A percentile compares a stretch with the other conserved stretches of the same genome.
These are phyloP conservation scores for Lachnellula willkommii DNA, from an alignment of 2,329 filamentous ascomycete species.

Conservation along the genomic window DNA sequence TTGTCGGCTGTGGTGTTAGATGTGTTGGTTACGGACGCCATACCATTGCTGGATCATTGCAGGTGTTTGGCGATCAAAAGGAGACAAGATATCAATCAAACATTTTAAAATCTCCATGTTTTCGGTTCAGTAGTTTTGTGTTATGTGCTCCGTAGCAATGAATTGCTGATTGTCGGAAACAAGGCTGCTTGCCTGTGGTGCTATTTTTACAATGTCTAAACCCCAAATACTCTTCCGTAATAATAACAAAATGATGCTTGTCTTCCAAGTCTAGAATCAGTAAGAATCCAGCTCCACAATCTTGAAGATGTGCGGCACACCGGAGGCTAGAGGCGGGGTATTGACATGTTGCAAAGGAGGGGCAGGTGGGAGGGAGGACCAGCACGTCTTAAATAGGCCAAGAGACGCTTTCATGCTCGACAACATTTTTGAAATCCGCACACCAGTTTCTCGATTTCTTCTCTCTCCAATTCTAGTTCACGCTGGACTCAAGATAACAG, in stretches of 20 bases:
- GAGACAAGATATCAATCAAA: background rate
- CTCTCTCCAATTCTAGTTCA: background rate
- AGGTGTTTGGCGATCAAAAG: conserved; percentile 19
- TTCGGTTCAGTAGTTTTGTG: no score
- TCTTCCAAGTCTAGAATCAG: background rate
- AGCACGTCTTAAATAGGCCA: conserved; percentile 1
- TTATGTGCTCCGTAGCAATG: no score
- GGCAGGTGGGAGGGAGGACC: background rate
- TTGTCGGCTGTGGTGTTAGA: conserved; percentile 67
- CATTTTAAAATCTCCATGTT: no score
- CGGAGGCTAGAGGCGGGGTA: background rate
- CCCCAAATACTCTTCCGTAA: no score
- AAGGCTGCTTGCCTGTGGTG: no score
- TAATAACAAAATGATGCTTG: no score
- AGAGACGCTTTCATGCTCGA: background rate
- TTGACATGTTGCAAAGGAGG: background rate
- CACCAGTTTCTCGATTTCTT: background rate
- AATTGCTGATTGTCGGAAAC: no score
- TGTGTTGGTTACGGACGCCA: conserved; percentile 40
- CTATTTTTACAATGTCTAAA: no score
- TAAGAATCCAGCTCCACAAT: background rate
- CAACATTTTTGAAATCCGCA: background rate
- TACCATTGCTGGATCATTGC: conserved; percentile 17
- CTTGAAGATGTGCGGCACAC: background rate
- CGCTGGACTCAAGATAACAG: background rate